phyloP scores from a whole-genome alignment of 495 filamentous ascomycete species.

The Aspergillus campestris region DNA sequence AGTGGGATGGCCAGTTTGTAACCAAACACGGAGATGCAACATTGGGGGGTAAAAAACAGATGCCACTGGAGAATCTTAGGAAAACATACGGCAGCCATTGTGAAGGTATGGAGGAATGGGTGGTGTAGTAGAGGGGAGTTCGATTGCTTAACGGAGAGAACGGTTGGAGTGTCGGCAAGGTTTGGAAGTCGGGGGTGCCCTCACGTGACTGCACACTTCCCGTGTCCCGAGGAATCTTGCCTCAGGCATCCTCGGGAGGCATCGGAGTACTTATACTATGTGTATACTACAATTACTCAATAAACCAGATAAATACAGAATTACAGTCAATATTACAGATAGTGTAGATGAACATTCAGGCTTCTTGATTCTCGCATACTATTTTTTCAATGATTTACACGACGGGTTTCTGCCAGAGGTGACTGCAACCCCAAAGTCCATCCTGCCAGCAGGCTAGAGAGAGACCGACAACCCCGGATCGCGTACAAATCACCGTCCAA shows the following conservation, averaged over 20 bases:
- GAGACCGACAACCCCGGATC: conserved; percentile 13
- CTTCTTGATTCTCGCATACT: too few species aligned
- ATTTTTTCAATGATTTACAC: conserved; percentile 34
- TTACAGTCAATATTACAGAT: not conserved
- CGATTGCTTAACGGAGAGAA: conserved; percentile 31
- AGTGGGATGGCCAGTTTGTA: too few species aligned
- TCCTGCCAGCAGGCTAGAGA: conserved; percentile 14
- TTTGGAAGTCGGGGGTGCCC: conserved; percentile 30
- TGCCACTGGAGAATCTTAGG: not conserved
- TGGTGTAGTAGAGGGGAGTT: conserved; percentile 33
- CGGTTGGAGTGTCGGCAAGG: conserved; percentile 37
- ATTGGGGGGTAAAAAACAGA: conserved; percentile 8
- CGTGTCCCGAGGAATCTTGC: conserved; percentile 25
- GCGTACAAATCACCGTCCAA: conserved; percentile 10
- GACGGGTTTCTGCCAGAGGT: conserved; percentile 19
- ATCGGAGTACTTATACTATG: too few species aligned
- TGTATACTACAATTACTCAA: too few species aligned
- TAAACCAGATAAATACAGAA: not conserved
- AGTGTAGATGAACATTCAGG: too few species aligned
- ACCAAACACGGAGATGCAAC: too few species aligned
- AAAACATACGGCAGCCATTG: conserved; percentile 84
- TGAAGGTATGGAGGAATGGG: conserved; percentile 39
- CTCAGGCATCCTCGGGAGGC: too few species aligned
- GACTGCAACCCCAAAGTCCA: conserved; percentile 26
- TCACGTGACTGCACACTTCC: conserved; percentile 34